Base-by-base conservation (phyloP, 176 grass and related monocot genomes). In the Carex parvula region DNA sequence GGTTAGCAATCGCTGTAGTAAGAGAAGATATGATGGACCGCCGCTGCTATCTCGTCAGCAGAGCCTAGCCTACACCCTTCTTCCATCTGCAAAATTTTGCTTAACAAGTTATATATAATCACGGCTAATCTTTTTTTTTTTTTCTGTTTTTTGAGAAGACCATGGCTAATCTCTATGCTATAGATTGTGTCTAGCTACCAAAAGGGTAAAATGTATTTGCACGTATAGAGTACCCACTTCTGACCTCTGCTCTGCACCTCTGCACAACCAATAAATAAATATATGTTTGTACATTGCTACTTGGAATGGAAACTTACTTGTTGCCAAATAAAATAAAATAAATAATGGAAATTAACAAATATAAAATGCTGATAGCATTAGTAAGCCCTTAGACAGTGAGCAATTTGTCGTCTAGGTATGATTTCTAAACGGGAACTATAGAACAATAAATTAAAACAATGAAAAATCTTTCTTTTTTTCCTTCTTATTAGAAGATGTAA, bases 31-130 rank as follows among this genome's bases (percentile, higher is more conserved):
- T 93, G 97, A 86, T 96, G 93, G 79, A 92, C 88, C 85, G 88
- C 88, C 85, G 91, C 83, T 33, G 97, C 97, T 81, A 99, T 88
- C 91, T 99, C 97, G 85, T 99, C 97, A 4, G 97, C 93, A 72
- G 97, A 89, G 61, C 89, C 85, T 30, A 99, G 48, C 87, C 93
- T 91, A 89, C 97, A 99, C 33, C 81, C 93, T n/a, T 94, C 97
- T 84, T 96, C 97, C 78, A 96, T 96, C 97, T 99, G 89, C 87
- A 55, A 17, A 15, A 26, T 17, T n/a, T 21, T 9, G 29, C 48
- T 41, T 24, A n/a, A 78, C n/a, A 62, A 32, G 10, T 55, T 67
- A 44, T 79, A 53, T 67, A 44, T 79, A 53, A 84, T 61, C 66
- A 64, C 75, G 30, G 22, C 22, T 54, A 12, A 55, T 39, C 44